Conservation (phyloP, 129 eudicot species). For the Lactuca sativa region DNA sequence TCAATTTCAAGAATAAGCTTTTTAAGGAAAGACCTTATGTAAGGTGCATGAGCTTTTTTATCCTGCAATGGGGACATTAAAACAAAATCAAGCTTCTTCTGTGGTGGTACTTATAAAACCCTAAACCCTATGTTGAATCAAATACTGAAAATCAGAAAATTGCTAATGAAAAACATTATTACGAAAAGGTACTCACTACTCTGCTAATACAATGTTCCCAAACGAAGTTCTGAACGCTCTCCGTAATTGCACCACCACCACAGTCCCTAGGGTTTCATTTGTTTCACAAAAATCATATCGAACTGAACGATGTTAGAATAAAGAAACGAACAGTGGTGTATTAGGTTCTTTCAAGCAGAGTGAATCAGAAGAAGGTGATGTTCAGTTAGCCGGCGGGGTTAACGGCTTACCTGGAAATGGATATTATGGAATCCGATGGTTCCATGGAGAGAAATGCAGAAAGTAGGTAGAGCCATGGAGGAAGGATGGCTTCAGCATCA, state of each 20-base stretch:
- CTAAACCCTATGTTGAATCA: conserved; percentile 1
- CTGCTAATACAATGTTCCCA: conserved; percentile 62
- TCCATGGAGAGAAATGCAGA: conserved; percentile 90
- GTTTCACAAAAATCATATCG: conserved; percentile 1
- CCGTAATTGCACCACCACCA: conserved; percentile 77
- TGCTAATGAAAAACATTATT: not conserved
- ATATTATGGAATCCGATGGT: conserved; percentile 61
- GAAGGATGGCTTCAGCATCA: conserved; percentile 30
- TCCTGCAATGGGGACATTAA: conserved; percentile 43
- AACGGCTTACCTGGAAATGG: conserved; percentile 56
- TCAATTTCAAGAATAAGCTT: conserved; percentile 80
- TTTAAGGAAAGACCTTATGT: conserved; percentile 62
- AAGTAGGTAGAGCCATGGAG: conserved; percentile 50
- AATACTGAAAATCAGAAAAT: not conserved
- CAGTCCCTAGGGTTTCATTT: conserved; percentile 46
- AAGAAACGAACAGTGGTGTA: not conserved
- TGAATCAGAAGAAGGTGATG: not conserved
- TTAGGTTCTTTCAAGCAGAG: not conserved
- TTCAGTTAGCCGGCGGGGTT: not conserved
- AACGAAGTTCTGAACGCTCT: conserved; percentile 70
- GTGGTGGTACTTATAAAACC: not conserved
- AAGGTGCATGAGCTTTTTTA: conserved; percentile 54
- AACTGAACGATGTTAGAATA: not conserved
- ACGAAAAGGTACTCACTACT: conserved; percentile 41
- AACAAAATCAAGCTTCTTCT: conserved; percentile 6